Conservation (phyloP, 352 stramenopile genomes). For the Phytophthora chlamydospora region DNA sequence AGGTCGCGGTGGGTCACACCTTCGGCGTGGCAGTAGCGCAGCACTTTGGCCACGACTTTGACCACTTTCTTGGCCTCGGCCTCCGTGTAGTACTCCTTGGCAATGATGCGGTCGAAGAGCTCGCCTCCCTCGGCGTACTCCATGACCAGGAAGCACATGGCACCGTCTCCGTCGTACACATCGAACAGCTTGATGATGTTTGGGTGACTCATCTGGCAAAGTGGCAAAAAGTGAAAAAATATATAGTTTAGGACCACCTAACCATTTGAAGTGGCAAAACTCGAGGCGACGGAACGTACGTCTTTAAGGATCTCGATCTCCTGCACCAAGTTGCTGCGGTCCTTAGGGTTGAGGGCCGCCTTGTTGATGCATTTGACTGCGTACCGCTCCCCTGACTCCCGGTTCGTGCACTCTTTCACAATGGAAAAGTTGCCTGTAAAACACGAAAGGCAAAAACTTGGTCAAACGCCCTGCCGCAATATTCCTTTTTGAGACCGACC, state of each 20-base stretch:
- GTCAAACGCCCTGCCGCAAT: background rate
- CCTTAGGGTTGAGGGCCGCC: constrained; percentile 74
- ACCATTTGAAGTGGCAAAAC: background rate
- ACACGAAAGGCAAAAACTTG: background rate
- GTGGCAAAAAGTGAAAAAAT: constrained; percentile 10
- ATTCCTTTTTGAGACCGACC: background rate
- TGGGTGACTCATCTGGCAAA: constrained; percentile 67
- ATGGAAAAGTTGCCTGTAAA: constrained; percentile 81
- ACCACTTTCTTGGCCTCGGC: constrained; percentile 85
- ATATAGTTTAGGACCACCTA: constrained; percentile 1
- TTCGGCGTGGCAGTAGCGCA: constrained; percentile 86
- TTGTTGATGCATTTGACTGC: constrained; percentile 90
- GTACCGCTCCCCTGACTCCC: constrained; percentile 56
- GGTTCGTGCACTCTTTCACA: constrained; percentile 76
- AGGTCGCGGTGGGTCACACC: constrained; percentile 96
- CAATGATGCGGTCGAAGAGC: constrained; percentile 94
- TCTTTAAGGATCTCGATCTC: constrained; percentile 88
- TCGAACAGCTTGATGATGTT: constrained; percentile 92
- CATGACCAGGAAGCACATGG: constrained; percentile 91
- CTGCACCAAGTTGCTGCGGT: constrained; percentile 77
- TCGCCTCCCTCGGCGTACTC: constrained; percentile 89
- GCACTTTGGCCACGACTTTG: constrained; percentile 85
- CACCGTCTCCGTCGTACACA: constrained; percentile 75
- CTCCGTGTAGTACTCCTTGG: constrained; percentile 93
- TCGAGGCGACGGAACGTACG: constrained; percentile 10